Evolutionary conservation across 768 basidiomycete species (phyloP), one percentile per base, ranked within the genome.

Genomic region (Lentinula detonsa): DNA sequence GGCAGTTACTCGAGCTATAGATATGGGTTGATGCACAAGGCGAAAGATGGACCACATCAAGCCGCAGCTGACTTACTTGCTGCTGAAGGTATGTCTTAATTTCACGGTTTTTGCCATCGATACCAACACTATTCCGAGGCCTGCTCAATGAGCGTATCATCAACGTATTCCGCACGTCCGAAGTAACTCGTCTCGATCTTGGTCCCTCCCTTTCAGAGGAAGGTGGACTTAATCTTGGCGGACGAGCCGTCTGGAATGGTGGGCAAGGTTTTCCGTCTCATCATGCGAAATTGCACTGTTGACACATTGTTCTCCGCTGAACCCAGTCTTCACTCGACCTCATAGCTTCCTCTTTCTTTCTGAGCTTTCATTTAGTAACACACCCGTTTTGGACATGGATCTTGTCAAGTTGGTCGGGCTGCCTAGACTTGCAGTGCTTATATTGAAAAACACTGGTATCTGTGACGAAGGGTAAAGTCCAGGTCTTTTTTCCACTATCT

Each of bases 401-500:
- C 66, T 88, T 16, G 69, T 73, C 13, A 71, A 81, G 59, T 77
- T 87, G 21, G 81, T 83, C 59, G 80, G 79, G 61, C 77, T 87
- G 15, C 84, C 81, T 3, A 76, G 72, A 50, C 76, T 87, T 10
- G 68, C 75, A 4, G 72, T 68, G 11, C 73, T 88, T 35, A 67
- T 74, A 42, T 70, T 87, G 21, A 77, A 80, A 65, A 75, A 80
- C 61, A 85, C 85, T 8, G 76, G 78, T 10, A 81, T 87, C 37
- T 76, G 81, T 42, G 84, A 87, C 65, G 85, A 87, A 77, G 82
- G 79, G 87, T 86, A 61, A 52, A 81, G 66, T 18, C 35, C 23
- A 40, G 39, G 18, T 21, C 45, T 9, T 55, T 39, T 18, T 8
- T 37, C 18, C 15, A 9, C 57, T n/a, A 31, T 16, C 33, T 57